Base-by-base conservation (phyloP, 1,284 basidiomycete genomes). In the Austroboletus rostrupii region DNA sequence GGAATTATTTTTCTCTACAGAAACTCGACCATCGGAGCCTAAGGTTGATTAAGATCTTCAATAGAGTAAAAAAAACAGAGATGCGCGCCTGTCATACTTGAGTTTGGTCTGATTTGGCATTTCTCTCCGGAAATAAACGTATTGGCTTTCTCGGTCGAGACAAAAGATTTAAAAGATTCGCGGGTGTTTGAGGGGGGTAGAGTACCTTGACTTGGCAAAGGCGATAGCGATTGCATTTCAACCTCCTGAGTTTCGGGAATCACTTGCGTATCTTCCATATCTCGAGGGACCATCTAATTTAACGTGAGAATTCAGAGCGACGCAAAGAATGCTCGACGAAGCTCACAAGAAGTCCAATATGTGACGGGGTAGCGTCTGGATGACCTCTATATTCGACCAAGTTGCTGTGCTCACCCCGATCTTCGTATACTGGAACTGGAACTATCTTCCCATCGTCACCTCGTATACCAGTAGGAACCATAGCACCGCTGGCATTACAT, bases 341-440 rank as follows among this genome's bases (percentile, higher is more conserved):
- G 44, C 72, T 52, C 55, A 86, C 85, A 54, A 88, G 66, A 50
- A 85, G 73, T 31, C 75, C 73, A 23, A 89, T 72, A 47, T 73
- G 72, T 11, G 70, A 74, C 3, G 83, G 84, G 2, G 81, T 73
- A 23, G 60, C 60, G 57, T 85, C 81, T 5, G 72, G 68, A 32
- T 69, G 59, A 11, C 83, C 85, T 21, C 66, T 71, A 53, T 79
- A 85, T 43, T 76, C 71, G 16, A 72, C 70, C n/a, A 62, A 23
- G 29, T 40, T 39, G 61, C 78, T 74, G 21, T 44, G 29, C 37
- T 52, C 52, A 19, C 33, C 40, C 23, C 47, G 49, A 40, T 52
- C 46, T 40, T 53, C 54, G 38, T 61, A 68, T 31, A 57, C 52
- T 38, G 65, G 57, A 12, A 76, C 57, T 12, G 73, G 66, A 19